These are phyloP conservation scores for Suillus bovinus DNA, from an alignment of 768 basidiomycete species.

Conservation along the genomic window DNA sequence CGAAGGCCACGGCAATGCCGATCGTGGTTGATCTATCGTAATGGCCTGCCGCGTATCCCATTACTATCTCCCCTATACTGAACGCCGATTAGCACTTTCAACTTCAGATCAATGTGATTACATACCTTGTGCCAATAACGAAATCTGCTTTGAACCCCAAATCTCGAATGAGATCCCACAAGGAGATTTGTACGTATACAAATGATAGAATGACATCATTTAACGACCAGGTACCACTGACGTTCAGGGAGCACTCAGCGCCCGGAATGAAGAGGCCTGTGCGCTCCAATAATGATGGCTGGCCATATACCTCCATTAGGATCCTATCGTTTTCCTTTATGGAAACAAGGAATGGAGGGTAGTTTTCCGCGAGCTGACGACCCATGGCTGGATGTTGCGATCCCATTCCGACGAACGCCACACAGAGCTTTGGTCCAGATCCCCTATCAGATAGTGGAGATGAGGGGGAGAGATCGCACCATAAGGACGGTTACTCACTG, in stretches of 20 bases:
- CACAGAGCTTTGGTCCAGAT: constrained; percentile 31
- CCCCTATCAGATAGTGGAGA: neutral
- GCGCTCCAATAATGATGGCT: constrained; percentile 33
- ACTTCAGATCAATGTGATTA: neutral
- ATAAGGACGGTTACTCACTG: neutral
- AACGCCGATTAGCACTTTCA: constrained; percentile 11
- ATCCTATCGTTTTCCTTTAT: constrained; percentile 35
- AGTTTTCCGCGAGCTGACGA: constrained; percentile 34
- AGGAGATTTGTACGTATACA: constrained; percentile 34
- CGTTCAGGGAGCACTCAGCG: constrained; percentile 20
- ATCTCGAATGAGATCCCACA: constrained; percentile 34
- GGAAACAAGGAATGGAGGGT: constrained; percentile 31
- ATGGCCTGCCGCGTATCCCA: constrained; percentile 39
- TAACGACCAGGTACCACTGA: constrained; percentile 33
- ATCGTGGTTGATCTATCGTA: constrained; percentile 35
- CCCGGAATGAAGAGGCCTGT: constrained; percentile 36
- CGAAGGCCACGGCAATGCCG: constrained; percentile 37
- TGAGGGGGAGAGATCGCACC: neutral
- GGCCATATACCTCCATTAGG: constrained; percentile 27
- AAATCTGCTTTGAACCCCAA: constrained; percentile 34
- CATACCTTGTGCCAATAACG: constrained; percentile 36
- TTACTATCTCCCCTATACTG: constrained; percentile 35
- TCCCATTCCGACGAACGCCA: constrained; percentile 38
- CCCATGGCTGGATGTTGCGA: constrained; percentile 39
- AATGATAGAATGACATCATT: constrained; percentile 35